Percentiles rank a stretch among this genome's conserved stretches.
Evolutionary conservation across 305 asterid genomes (phyloP).

Genomic region (Rubia peregrina): DNA sequence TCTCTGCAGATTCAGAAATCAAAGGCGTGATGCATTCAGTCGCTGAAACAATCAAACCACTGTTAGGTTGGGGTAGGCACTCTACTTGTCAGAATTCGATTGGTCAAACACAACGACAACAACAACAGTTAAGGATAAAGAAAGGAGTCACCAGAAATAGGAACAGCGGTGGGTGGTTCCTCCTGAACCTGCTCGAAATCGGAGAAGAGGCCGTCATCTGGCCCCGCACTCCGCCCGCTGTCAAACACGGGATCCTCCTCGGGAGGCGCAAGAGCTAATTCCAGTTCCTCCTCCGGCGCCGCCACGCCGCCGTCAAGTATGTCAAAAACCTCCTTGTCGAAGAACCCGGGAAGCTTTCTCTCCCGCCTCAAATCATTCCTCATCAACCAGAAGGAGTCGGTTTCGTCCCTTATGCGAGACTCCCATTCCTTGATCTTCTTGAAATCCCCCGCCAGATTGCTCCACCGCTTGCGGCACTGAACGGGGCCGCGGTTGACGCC

Average conservation of each 20-base stretch:
- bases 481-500: constrained; percentile 90
- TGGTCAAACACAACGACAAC: not conserved
- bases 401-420: constrained; percentile 40
- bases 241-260: constrained; percentile 34
- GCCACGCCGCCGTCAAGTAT: constrained; percentile 48
- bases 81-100: too few relatives aligned
- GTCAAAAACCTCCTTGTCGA: constrained; percentile 82
- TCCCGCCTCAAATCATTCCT: constrained; percentile 89
- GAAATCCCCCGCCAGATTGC: constrained; percentile 76
- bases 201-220: constrained; percentile 28
- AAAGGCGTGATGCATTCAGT: not conserved
- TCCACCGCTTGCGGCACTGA: constrained; percentile 95
- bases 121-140: not conserved
- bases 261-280: constrained; percentile 41
- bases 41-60: not conserved
- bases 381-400: constrained; percentile 89
- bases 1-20: constrained; percentile 16
- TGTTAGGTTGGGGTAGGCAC: too few relatives aligned
- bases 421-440: constrained; percentile 96
- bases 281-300: constrained; percentile 27
- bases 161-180: constrained; percentile 9
- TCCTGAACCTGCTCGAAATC: constrained; percentile 32
- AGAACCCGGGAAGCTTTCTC: constrained; percentile 80
- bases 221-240: constrained; percentile 27
- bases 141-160: too few relatives aligned